These are phyloP conservation scores for Leccinum sublutescens DNA, from an alignment of 768 basidiomycete genomes.

Conservation along the genomic window DNA sequence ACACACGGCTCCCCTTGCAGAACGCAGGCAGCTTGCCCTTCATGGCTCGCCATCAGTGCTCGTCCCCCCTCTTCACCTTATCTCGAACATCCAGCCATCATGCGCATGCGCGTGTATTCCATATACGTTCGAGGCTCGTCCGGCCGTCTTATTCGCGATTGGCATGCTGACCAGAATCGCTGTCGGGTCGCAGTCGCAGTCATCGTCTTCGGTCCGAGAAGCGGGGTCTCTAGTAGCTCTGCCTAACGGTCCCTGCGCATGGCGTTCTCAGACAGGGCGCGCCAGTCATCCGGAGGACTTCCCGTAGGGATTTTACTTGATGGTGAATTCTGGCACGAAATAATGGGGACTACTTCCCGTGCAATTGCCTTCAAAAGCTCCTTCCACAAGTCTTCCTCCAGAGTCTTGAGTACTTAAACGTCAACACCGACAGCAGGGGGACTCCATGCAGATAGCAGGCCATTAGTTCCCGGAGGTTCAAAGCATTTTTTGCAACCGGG, in stretches of 20 bases:
- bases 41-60: too few species aligned
- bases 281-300: background rate
- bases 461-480: background rate
- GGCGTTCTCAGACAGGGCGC: background rate
- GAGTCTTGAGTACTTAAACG: background rate
- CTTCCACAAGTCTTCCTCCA: background rate
- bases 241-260: background rate
- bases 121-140: slow-evolving; percentile 17
- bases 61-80: too few species aligned
- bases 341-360: background rate
- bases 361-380: background rate
- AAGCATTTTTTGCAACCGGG: too few species aligned
- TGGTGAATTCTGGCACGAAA: background rate
- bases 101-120: slow-evolving; percentile 19
- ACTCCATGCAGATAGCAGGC: background rate
- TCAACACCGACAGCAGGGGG: background rate
- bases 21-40: too few species aligned
- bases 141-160: background rate
- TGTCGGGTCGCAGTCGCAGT: slow-evolving; percentile 8
- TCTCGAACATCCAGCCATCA: background rate
- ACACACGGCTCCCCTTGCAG: too few species aligned
- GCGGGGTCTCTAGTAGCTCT: slow-evolving; percentile 13
- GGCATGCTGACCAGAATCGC: slow-evolving; percentile 4
- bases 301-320: background rate
- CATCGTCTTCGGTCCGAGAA: slow-evolving; percentile 10